A percentile compares a stretch with the other conserved stretches of the same genome.
These are phyloP conservation scores for Xylaria flabelliformis DNA, from an alignment of 495 filamentous ascomycete species.

Conservation along the genomic window DNA sequence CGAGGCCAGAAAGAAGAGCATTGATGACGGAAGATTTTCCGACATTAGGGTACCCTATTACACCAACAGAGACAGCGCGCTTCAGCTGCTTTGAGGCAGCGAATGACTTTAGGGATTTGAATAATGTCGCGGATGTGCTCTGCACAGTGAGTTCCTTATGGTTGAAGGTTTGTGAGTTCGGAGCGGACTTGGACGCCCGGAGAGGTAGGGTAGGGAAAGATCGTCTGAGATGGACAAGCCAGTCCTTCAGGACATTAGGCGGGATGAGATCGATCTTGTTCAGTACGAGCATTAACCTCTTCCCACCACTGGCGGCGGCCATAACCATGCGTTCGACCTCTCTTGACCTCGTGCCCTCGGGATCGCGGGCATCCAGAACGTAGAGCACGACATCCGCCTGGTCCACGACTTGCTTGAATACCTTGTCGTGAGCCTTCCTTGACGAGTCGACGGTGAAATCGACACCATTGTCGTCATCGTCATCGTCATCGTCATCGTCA, in stretches of 20 bases:
- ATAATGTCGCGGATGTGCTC: constrained; percentile 84
- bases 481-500: constrained; percentile 60
- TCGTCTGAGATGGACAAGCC: constrained; percentile 84
- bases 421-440: constrained; percentile 87
- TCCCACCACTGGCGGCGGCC: constrained; percentile 80
- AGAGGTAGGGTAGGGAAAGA: constrained; percentile 94
- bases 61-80: constrained; percentile 87
- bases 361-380: constrained; percentile 92
- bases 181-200: constrained; percentile 80
- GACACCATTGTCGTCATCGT: constrained; percentile 59
- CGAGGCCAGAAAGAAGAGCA: constrained; percentile 80
- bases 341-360: constrained; percentile 86
- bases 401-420: constrained; percentile 93
- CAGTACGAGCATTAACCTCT: constrained; percentile 89
- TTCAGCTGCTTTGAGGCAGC: constrained; percentile 84
- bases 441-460: constrained; percentile 55
- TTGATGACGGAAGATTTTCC: constrained; percentile 98
- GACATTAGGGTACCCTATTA: constrained; percentile 97
- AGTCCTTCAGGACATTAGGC: constrained; percentile 76
- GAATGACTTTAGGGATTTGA: constrained; percentile 89
- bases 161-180: constrained; percentile 90
- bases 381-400: constrained; percentile 91
- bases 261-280: constrained; percentile 98
- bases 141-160: constrained; percentile 88
- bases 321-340: constrained; percentile 90